phyloP scores from a whole-genome alignment of 1,284 basidiomycete species.

The Heterobasidion annosum region DNA sequence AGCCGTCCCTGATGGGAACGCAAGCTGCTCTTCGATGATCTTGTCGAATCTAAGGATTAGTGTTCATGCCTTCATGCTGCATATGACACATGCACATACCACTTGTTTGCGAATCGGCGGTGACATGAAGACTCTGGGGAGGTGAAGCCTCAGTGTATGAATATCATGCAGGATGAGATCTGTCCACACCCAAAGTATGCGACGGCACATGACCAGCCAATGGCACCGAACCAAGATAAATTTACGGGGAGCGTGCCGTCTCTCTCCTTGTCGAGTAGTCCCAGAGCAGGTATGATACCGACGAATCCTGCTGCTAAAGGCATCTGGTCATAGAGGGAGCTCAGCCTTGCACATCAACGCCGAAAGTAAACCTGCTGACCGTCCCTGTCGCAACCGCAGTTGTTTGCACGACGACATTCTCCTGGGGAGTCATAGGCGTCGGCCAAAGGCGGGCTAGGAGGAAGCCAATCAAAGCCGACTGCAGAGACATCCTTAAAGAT shows the following conservation, averaged over 20 bases:
- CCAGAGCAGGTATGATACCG: slow-evolving; percentile 88
- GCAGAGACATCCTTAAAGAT: slow-evolving; percentile 81
- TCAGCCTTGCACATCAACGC: not conserved
- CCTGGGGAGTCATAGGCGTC: slow-evolving; percentile 73
- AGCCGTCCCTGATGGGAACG: slow-evolving; percentile 94
- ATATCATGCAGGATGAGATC: not conserved
- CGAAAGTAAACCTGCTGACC: slow-evolving; percentile 20
- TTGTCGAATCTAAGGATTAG: slow-evolving; percentile 17
- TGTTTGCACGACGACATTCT: slow-evolving; percentile 91
- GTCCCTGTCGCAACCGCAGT: slow-evolving; percentile 90
- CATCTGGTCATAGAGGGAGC: slow-evolving; percentile 39
- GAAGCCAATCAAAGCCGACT: slow-evolving; percentile 88
- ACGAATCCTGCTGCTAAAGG: slow-evolving; percentile 93
- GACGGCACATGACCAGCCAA: slow-evolving; percentile 81
- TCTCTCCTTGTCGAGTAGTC: slow-evolving; percentile 61
- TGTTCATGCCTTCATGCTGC: not conserved
- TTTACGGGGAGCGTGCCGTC: slow-evolving; percentile 76
- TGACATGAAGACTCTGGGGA: slow-evolving; percentile 75
- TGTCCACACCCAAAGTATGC: slow-evolving; percentile 83
- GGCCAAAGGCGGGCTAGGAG: slow-evolving; percentile 73
- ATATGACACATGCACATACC: slow-evolving; percentile 32
- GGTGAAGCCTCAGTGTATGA: not conserved
- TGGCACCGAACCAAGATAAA: slow-evolving; percentile 61
- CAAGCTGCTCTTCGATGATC: slow-evolving; percentile 90
- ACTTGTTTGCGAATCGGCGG: slow-evolving; percentile 92